phyloP scores from a whole-genome alignment of 208 protist species.

The Jaenimonas drosophilae region DNA sequence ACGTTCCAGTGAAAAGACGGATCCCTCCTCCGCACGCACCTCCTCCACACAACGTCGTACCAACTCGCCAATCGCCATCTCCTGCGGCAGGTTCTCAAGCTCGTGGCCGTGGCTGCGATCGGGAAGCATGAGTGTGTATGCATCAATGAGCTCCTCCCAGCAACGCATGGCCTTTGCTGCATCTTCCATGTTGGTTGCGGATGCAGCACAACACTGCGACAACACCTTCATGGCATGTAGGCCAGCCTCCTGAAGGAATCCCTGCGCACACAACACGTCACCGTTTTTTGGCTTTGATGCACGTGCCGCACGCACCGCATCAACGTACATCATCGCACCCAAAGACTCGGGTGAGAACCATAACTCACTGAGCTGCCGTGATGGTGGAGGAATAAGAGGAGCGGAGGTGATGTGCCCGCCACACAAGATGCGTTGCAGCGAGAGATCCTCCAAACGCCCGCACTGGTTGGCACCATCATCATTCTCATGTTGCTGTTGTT shows the following conservation, averaged over 20 bases:
- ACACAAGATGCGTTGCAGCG: too few species aligned
- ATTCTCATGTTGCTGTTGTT: too few species aligned
- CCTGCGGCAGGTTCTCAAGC: constrained; percentile 76
- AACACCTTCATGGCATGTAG: neutral
- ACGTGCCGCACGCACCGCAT: neutral
- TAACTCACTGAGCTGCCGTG: too few species aligned
- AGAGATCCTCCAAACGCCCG: too few species aligned
- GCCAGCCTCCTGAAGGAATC: neutral
- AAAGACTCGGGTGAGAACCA: too few species aligned
- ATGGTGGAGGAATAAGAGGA: too few species aligned
- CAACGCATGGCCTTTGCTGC: neutral
- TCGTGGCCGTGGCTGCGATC: constrained; percentile 74
- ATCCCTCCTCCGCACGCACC: neutral
- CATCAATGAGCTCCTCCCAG: constrained; percentile 40
- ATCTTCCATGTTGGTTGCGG: neutral
- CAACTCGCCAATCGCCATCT: constrained; percentile 70
- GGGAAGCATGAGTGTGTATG: constrained; percentile 52
- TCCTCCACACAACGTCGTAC: constrained; percentile 5
- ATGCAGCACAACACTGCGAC: neutral
- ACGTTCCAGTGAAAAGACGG: constrained; percentile 5
- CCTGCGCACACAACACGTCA: neutral
- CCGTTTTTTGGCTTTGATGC: neutral
- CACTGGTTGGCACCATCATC: too few species aligned
- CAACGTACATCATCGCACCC: too few species aligned
- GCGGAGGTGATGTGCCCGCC: too few species aligned